These are phyloP conservation scores for Osmanthus fragrans DNA, from an alignment of 257 asterid genomes.

Conservation along the genomic window DNA sequence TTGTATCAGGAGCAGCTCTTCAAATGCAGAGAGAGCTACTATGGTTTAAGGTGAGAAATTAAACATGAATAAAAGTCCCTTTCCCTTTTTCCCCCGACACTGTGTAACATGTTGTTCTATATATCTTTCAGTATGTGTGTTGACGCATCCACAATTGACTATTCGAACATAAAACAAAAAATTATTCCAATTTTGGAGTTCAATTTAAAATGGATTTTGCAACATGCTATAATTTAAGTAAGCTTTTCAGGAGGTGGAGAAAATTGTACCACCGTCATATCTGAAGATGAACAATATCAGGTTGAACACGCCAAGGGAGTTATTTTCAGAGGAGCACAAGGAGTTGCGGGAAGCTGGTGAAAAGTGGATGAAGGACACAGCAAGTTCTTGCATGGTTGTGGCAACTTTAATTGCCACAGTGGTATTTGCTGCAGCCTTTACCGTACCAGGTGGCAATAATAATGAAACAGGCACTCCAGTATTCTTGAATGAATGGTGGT, in stretches of 20 bases:
- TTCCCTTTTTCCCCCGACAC: no score
- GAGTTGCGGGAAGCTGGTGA: conserved; percentile 33
- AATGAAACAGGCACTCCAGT: conserved; percentile 22
- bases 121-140: no score
- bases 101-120: no score
- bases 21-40: no score
- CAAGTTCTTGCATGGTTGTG: conserved; percentile 39
- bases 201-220: no score
- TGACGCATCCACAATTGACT: no score
- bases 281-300: conserved; percentile 15
- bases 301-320: conserved; percentile 2
- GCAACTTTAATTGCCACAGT: conserved; percentile 41
- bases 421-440: conserved; percentile 38
- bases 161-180: no score
- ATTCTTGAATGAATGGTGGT: conserved; percentile 10
- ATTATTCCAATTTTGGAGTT: no score
- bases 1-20: no score
- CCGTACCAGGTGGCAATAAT: conserved; percentile 37
- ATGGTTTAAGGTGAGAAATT: no score
- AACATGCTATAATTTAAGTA: not conserved
- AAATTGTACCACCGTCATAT: conserved; percentile 23
- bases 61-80: no score
- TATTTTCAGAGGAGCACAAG: conserved; percentile 32
- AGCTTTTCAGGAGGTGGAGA: conserved; percentile 34
- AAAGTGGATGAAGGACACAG: conserved; percentile 43